Conservation (phyloP, 2,329 filamentous ascomycete species). For the Monosporascus ibericus region DNA sequence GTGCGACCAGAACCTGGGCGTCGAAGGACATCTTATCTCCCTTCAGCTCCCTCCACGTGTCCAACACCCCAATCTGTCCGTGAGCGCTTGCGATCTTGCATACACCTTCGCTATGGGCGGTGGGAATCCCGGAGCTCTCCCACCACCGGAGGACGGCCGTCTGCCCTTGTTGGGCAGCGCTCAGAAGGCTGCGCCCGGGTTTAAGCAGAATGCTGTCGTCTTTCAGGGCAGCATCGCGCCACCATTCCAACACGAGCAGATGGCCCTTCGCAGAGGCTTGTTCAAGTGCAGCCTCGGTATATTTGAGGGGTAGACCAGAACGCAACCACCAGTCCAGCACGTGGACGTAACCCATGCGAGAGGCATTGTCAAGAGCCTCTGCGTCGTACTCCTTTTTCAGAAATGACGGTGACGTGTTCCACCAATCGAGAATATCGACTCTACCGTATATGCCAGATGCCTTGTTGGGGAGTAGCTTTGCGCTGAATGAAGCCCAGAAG, state of each 20-base stretch:
- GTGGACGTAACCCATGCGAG: slow-evolving; percentile 75
- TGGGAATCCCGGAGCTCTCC: slow-evolving; percentile 73
- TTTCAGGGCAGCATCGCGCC: slow-evolving; percentile 64
- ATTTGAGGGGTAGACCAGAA: slow-evolving; percentile 69
- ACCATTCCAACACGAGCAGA: slow-evolving; percentile 86
- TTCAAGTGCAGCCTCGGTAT: slow-evolving; percentile 82
- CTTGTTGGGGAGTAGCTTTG: slow-evolving; percentile 79
- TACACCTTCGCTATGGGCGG: slow-evolving; percentile 74
- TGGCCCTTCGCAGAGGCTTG: slow-evolving; percentile 81
- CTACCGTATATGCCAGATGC: slow-evolving; percentile 83
- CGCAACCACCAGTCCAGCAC: slow-evolving; percentile 90
- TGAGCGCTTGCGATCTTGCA: slow-evolving; percentile 79
- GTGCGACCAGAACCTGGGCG: slow-evolving; percentile 74
- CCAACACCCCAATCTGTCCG: slow-evolving; percentile 76
- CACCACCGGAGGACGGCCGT: slow-evolving; percentile 79
- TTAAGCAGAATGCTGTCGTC: slow-evolving; percentile 59
- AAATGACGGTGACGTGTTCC: slow-evolving; percentile 77
- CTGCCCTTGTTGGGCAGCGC: slow-evolving; percentile 77
- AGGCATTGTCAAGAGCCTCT: slow-evolving; percentile 83
- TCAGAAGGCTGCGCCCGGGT: slow-evolving; percentile 77
- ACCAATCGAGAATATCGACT: slow-evolving; percentile 82
- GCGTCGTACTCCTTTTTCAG: slow-evolving; percentile 79
- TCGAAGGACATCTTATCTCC: slow-evolving; percentile 71
- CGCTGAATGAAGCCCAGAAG: slow-evolving; percentile 75
- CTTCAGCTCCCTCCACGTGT: slow-evolving; percentile 72